Base-by-base conservation (phyloP, 2,329 filamentous ascomycete species). In the Eutypella sp. region DNA sequence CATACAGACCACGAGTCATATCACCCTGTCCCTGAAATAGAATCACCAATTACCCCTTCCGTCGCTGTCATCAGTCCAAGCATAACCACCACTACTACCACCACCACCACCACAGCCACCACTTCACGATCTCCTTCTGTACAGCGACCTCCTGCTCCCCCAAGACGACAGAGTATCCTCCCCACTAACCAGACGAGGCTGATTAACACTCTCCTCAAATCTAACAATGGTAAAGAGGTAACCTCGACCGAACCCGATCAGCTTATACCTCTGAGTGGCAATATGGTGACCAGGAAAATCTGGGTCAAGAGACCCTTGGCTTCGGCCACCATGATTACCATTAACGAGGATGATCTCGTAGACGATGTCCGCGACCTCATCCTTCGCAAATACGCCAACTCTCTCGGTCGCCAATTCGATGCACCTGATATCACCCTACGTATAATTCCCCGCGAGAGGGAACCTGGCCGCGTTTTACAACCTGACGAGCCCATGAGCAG, bases 281-380 rank as follows among this genome's bases (percentile, higher is more conserved):
- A 64, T 49, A 84, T 84, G 80, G 69, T 79, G 54, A 81, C 77
- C 47, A 79, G 89, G 64, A 96, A 95, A 75, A 84, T 97, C 58
- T 99, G 93, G 93, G 92, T 97, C 63, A 93, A 87, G 73, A 80
- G 92, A 59, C 87, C 87, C 18, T 79, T 85, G 53, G 87, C 84
- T 48, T 96, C 92, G 46, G 83, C 92, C 33, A 99, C 93, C 13
- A 75, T 93, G 59, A 85, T 99, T 45, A 82, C 85, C 49, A 87
- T 95, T 58, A 78, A 82, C 56, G 87, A 95, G 59, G 89, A 95
- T 58, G 90, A 96, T 61, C 71, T 97, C 57, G 91, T 97, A 47
- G 93, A 99, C 66, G 92, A 96, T 67, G 85, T 96, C 50, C 86
- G 92, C 57, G 93, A 96, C 57, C 82, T 89, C 74, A 93, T 97